Evolutionary conservation across 495 filamentous ascomycete genomes (phyloP).

Genomic region (Penicillium alfredii): DNA sequence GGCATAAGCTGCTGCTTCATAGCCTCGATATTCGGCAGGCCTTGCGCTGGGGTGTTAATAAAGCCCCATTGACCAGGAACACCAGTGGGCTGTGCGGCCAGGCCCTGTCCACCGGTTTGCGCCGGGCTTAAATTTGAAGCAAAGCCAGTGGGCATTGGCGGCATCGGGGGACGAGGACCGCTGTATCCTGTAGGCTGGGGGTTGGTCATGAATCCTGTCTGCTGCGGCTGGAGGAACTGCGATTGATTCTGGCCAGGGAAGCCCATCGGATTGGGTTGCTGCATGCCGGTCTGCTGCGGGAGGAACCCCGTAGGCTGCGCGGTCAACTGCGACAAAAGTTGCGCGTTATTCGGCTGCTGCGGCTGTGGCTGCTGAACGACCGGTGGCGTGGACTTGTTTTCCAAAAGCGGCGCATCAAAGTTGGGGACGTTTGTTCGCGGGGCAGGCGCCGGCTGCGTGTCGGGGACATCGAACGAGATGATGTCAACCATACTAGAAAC

Average conservation of each 20-base stretch:
- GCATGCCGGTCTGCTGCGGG: constrained; percentile 55
- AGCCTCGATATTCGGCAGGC: constrained; percentile 88
- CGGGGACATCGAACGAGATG: constrained; percentile 88
- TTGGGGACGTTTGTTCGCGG: constrained; percentile 67
- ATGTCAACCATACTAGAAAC: constrained; percentile 99
- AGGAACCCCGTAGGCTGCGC: constrained; percentile 60
- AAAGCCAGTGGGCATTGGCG: constrained; percentile 88
- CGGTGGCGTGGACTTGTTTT: constrained; percentile 60
- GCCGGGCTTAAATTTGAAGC: constrained; percentile 59
- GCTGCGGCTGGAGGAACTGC: constrained; percentile 41
- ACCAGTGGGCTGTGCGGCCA: constrained; percentile 94
- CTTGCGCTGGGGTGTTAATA: constrained; percentile 86
- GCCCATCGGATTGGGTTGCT: constrained; percentile 40
- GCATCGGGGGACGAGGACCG: constrained; percentile 84
- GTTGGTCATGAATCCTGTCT: constrained; percentile 45
- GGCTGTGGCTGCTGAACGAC: constrained; percentile 84
- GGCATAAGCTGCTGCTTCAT: constrained; percentile 98
- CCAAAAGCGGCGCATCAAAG: constrained; percentile 59
- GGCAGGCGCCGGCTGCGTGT: constrained; percentile 54
- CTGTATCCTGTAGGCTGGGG: constrained; percentile 58
- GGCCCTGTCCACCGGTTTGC: constrained; percentile 53
- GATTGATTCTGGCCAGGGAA: constrained; percentile 37
- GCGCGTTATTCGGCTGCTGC: constrained; percentile 65
- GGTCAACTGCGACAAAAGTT: constrained; percentile 69
- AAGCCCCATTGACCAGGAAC: constrained; percentile 96